A percentile compares a stretch with the other conserved stretches of the same genome.
Evolutionary conservation across 2,329 filamentous ascomycete genomes (phyloP).

Genomic region (Aschersonia sp.): DNA sequence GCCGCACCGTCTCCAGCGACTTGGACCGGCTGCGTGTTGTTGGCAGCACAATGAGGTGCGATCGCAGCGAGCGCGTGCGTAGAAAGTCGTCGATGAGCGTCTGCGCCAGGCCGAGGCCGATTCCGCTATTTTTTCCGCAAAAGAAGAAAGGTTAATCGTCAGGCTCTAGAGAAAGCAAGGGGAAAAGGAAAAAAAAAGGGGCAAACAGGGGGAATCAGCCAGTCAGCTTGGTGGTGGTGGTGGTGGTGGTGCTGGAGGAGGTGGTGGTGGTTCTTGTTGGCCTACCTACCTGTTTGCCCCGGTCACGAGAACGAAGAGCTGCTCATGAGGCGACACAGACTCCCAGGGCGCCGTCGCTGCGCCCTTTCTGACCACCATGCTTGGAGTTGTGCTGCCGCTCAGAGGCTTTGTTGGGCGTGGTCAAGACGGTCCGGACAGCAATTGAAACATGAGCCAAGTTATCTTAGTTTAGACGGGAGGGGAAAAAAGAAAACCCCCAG

Average conservation of each 20-base stretch:
- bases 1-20: slow-evolving; percentile 53
- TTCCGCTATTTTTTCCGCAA: slow-evolving; percentile 42
- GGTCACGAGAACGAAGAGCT: slow-evolving; percentile 58
- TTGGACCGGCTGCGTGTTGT: slow-evolving; percentile 69
- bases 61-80: slow-evolving; percentile 44
- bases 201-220: slow-evolving; percentile 3
- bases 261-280: too few species aligned
- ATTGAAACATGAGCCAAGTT: too few species aligned
- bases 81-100: slow-evolving; percentile 87
- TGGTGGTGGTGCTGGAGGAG: too few species aligned
- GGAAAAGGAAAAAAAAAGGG: not conserved
- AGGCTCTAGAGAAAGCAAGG: not conserved
- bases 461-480: too few species aligned
- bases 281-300: slow-evolving; percentile 64
- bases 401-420: too few species aligned
- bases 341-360: slow-evolving; percentile 19
- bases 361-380: too few species aligned
- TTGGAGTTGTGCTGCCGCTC: too few species aligned
- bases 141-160: not conserved
- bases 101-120: slow-evolving; percentile 71
- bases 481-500: too few species aligned
- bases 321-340: slow-evolving; percentile 21
- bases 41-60: slow-evolving; percentile 65
- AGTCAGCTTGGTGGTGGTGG: too few species aligned
- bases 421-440: too few species aligned